Conservation (phyloP, 2,329 filamentous ascomycete species). For the Trichoderma sp. region DNA sequence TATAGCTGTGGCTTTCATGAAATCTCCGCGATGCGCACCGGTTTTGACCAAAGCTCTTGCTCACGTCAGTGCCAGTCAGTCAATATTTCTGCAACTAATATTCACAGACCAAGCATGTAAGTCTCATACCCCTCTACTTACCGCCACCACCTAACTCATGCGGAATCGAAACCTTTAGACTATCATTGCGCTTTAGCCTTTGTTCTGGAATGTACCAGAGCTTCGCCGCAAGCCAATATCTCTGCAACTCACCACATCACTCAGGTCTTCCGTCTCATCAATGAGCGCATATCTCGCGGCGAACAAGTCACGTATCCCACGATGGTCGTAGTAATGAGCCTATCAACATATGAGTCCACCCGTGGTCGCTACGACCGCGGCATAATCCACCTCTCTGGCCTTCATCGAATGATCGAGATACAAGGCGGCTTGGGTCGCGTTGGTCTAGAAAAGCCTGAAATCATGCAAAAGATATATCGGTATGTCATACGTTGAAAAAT, state of each 20-base stretch:
- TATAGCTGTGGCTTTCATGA: conserved; percentile 5
- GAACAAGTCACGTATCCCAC: not conserved
- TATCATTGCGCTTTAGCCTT: conserved; percentile 2
- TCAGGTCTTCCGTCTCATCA: not conserved
- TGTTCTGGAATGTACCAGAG: not conserved
- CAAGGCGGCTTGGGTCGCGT: not conserved
- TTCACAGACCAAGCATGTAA: conserved; percentile 13
- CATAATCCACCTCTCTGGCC: conserved; percentile 1
- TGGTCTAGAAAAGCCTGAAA: not conserved
- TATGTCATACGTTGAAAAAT: not conserved
- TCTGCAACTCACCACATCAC: not conserved
- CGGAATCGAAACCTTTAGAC: not conserved
- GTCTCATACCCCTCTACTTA: not conserved
- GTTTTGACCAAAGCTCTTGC: not conserved
- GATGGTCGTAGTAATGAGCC: conserved; percentile 2
- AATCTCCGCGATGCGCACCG: not conserved
- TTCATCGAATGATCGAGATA: conserved; percentile 5
- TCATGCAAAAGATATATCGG: conserved; percentile 7
- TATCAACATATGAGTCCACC: not conserved
- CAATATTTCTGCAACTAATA: not conserved
- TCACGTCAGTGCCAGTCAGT: not conserved
- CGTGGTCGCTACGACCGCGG: not conserved
- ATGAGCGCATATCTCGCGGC: not conserved
- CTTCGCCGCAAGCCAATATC: not conserved
- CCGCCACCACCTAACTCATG: not conserved